Percentiles rank a stretch among this genome's conserved stretches.
These are phyloP conservation scores for Breynia disticha DNA, from an alignment of 441 rosid species.

Conservation along the genomic window DNA sequence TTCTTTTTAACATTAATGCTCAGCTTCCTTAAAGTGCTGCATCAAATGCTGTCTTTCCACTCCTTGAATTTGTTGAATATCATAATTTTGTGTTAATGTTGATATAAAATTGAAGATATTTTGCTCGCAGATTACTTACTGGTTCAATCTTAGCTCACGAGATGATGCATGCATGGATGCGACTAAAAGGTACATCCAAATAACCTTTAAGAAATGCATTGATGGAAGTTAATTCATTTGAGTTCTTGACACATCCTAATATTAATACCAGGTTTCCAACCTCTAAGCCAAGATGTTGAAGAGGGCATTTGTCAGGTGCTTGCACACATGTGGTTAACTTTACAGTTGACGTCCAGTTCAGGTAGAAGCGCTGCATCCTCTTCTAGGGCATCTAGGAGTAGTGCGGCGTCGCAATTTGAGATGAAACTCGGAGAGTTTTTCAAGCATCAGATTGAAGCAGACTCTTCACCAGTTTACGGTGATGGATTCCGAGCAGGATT, in stretches of 20 bases:
- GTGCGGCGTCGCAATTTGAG: constrained; percentile 59
- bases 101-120: too few species aligned
- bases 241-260: neutral
- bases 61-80: too few species aligned
- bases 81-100: too few species aligned
- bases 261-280: constrained; percentile 43
- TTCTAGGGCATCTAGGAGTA: constrained; percentile 39
- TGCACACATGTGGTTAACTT: constrained; percentile 76
- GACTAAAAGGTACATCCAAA: constrained; percentile 56
- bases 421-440: constrained; percentile 83
- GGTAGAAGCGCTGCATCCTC: constrained; percentile 28
- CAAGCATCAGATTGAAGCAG: constrained; percentile 81
- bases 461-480: constrained; percentile 78
- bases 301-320: constrained; percentile 85
- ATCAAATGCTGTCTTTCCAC: too few species aligned
- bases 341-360: constrained; percentile 45
- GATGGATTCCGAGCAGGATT: constrained; percentile 84
- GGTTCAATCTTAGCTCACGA: constrained; percentile 97
- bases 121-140: constrained; percentile 52
- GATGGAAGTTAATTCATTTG: neutral
- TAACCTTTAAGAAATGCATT: neutral
- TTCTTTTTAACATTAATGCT: too few species aligned
- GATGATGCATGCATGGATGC: constrained; percentile 99
- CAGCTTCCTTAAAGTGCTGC: too few species aligned
- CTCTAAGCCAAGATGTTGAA: constrained; percentile 69